Conservation (phyloP, 108 stramenopile species). For the Cyclotella atomus region DNA sequence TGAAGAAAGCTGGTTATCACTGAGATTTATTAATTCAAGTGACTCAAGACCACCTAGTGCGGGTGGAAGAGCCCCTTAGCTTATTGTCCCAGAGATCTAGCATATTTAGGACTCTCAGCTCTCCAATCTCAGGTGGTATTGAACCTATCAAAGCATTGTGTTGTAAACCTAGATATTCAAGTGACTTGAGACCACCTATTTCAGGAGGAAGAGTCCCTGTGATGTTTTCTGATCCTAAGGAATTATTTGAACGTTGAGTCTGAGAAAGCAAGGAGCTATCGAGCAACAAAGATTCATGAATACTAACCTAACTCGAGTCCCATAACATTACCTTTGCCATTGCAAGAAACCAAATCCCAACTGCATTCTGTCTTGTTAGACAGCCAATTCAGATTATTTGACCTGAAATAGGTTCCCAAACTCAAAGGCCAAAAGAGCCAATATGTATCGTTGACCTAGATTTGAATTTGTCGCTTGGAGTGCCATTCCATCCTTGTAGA, state of each 20-base stretch:
- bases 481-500: background rate
- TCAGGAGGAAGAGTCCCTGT: slow-evolving; percentile 5
- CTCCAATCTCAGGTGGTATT: slow-evolving; percentile 1
- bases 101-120: background rate
- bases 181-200: background rate
- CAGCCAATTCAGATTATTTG: background rate
- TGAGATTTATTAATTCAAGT: background rate
- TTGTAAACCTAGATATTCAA: background rate
- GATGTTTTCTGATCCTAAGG: too few species aligned
- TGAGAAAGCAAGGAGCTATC: background rate
- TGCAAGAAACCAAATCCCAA: background rate
- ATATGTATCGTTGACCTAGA: background rate
- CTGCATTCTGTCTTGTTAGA: background rate
- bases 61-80: background rate
- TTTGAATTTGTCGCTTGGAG: background rate
- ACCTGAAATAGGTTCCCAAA: background rate
- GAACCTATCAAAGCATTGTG: background rate
- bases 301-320: background rate
- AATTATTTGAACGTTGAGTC: background rate
- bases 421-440: background rate
- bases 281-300: background rate
- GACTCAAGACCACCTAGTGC: background rate
- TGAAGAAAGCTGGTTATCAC: background rate
- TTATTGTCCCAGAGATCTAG: background rate
- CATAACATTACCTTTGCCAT: background rate